Conservation (phyloP, 2,329 filamentous ascomycete genomes). For the Cytospora schulzeri region DNA sequence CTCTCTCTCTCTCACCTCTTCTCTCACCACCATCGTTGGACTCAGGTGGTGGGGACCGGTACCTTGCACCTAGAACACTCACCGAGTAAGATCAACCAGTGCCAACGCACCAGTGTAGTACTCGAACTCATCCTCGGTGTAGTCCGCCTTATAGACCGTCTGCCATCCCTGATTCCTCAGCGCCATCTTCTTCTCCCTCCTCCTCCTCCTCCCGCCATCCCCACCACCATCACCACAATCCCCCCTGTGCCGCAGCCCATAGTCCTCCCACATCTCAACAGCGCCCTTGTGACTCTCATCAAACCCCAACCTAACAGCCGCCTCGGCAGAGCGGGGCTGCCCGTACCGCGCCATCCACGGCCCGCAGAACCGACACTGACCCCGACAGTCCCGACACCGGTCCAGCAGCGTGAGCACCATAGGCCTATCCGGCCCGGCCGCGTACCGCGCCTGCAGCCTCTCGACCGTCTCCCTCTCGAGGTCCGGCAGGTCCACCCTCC, state of each 20-base stretch:
- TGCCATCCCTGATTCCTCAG: background rate
- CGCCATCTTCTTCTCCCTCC: background rate
- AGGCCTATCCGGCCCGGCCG: background rate
- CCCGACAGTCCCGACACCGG: background rate
- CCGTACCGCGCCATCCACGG: conserved; percentile 1
- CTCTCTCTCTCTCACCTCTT: too few species aligned
- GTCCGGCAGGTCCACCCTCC: background rate
- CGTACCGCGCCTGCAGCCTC: background rate
- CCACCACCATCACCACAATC: background rate
- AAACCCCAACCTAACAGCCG: background rate
- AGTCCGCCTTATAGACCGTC: background rate
- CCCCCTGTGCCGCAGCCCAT: background rate
- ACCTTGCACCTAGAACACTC: background rate
- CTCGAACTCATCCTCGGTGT: background rate
- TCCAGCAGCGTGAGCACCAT: background rate
- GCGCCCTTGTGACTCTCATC: background rate
- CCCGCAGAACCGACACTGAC: background rate
- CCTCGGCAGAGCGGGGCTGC: background rate
- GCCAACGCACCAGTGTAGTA: conserved; percentile 1
- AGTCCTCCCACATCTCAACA: background rate
- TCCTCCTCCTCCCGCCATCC: background rate
- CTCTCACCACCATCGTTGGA: too few species aligned
- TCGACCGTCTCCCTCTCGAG: background rate
- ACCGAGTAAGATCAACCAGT: background rate
- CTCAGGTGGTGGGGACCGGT: background rate